Evolutionary conservation across 2,329 filamentous ascomycete species (phyloP).

Genomic region (Aspergillus unguis): DNA sequence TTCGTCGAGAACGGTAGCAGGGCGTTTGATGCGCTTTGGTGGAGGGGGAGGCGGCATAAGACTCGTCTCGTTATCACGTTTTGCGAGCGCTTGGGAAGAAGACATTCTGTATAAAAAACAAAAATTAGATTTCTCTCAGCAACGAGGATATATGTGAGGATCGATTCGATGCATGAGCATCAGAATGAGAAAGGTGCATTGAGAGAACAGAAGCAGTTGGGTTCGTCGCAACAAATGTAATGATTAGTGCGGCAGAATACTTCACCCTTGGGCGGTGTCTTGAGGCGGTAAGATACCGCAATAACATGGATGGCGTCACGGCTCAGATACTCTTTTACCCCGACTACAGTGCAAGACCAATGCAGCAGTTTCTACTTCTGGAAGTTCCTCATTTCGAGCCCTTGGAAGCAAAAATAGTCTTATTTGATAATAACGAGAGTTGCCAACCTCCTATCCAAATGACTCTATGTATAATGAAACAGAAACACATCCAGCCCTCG

Average conservation of each 20-base stretch:
- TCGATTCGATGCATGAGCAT: not conserved
- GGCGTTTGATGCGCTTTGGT: constrained; percentile 86
- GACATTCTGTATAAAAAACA: constrained; percentile 24
- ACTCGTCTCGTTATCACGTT: constrained; percentile 44
- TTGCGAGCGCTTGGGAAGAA: constrained; percentile 31
- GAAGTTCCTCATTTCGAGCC: too few species aligned
- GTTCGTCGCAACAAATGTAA: too few species aligned
- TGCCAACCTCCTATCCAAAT: not conserved
- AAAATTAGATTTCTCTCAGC: too few species aligned
- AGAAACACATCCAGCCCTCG: constrained; percentile 7
- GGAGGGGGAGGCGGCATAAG: constrained; percentile 86
- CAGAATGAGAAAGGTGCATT: not conserved
- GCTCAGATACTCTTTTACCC: too few species aligned
- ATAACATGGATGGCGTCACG: not conserved
- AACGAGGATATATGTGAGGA: too few species aligned
- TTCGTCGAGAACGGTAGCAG: constrained; percentile 83
- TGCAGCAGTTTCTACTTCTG: too few species aligned
- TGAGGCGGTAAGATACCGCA: not conserved
- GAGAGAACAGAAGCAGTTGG: too few species aligned
- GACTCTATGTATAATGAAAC: constrained; percentile 14
- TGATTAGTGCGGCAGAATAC: not conserved
- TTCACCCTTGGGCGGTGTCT: not conserved
- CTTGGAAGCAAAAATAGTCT: not conserved
- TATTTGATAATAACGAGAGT: not conserved
- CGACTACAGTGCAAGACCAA: too few species aligned